A percentile compares a stretch with the other conserved stretches of the same genome.
These are phyloP conservation scores for Globisporangium nunn DNA, from an alignment of 352 stramenopile species.

Conservation along the genomic window DNA sequence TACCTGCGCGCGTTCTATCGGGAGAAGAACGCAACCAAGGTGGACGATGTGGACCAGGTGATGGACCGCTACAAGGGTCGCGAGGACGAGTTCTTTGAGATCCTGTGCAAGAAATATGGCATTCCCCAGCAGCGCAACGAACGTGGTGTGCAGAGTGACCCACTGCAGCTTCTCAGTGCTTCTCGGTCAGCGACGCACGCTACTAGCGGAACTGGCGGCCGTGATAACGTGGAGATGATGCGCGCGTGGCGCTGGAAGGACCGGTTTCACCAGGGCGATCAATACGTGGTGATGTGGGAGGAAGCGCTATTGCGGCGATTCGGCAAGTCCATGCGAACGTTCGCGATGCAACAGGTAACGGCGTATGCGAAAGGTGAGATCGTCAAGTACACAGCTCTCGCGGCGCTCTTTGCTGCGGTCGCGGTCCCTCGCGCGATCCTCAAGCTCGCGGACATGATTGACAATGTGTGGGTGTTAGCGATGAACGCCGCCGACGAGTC, in stretches of 20 bases:
- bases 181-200: conserved; percentile 15
- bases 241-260: conserved; percentile 82
- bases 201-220: background rate
- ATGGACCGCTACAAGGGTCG: conserved; percentile 78
- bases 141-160: conserved; percentile 17
- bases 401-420: conserved; percentile 66
- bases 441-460: conserved; percentile 65
- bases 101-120: conserved; percentile 54
- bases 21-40: conserved; percentile 58
- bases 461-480: conserved; percentile 78
- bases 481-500: conserved; percentile 73
- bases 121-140: conserved; percentile 18
- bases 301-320: conserved; percentile 64
- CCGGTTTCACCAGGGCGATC: conserved; percentile 70
- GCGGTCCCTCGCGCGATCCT: conserved; percentile 68
- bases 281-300: conserved; percentile 80
- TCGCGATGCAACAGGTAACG: conserved; percentile 61
- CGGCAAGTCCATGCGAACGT: conserved; percentile 75
- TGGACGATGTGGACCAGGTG: conserved; percentile 74
- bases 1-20: conserved; percentile 75
- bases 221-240: conserved; percentile 13
- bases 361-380: conserved; percentile 66
- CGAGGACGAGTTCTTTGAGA: conserved; percentile 77
- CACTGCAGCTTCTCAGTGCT: conserved; percentile 25
- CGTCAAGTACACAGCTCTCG: conserved; percentile 68